Percentiles rank a stretch among this genome's conserved stretches.
These are phyloP conservation scores for Penicillium sp. DNA, from an alignment of 2,329 filamentous ascomycete species.

Conservation along the genomic window DNA sequence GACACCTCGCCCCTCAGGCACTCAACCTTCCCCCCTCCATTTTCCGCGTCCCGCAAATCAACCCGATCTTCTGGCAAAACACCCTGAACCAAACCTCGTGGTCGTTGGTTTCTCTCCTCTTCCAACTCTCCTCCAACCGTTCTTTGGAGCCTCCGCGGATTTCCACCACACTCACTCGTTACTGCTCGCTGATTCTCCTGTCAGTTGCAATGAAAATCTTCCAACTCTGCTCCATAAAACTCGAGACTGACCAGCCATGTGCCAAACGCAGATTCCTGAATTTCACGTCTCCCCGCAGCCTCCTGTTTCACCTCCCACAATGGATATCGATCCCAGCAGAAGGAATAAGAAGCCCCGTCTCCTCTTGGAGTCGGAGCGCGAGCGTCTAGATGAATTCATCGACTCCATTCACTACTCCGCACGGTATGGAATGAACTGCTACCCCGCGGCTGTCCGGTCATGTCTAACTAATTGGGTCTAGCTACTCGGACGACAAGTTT, in stretches of 20 bases:
- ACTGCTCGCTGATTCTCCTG: neutral
- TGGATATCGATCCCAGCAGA: slow-evolving; percentile 75
- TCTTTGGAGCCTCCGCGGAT: neutral
- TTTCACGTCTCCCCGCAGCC: neutral
- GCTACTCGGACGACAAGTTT: slow-evolving; percentile 90
- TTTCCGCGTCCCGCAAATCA: slow-evolving; percentile 34
- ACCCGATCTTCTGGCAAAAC: slow-evolving; percentile 20
- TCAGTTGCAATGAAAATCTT: neutral
- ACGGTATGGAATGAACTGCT: slow-evolving; percentile 63
- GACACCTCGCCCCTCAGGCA: slow-evolving; percentile 24
- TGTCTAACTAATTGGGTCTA: slow-evolving; percentile 49
- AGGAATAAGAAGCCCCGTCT: slow-evolving; percentile 86
- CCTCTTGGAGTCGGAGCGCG: slow-evolving; percentile 79
- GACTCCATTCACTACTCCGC: slow-evolving; percentile 95
- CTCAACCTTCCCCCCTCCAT: slow-evolving; percentile 10
- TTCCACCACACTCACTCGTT: neutral
- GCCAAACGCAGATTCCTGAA: slow-evolving; percentile 7
- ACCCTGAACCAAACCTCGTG: slow-evolving; percentile 11
- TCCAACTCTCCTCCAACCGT: slow-evolving; percentile 2
- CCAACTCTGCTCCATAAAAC: neutral
- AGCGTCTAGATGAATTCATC: slow-evolving; percentile 86
- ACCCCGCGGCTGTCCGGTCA: neutral
- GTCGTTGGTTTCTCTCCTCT: slow-evolving; percentile 9
- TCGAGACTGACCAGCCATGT: slow-evolving; percentile 15
- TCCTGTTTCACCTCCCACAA: slow-evolving; percentile 20